Percentiles rank a stretch among this genome's conserved stretches.
These are phyloP conservation scores for Talaromyces thailandensis DNA, from an alignment of 495 filamentous ascomycete species.

Conservation along the genomic window DNA sequence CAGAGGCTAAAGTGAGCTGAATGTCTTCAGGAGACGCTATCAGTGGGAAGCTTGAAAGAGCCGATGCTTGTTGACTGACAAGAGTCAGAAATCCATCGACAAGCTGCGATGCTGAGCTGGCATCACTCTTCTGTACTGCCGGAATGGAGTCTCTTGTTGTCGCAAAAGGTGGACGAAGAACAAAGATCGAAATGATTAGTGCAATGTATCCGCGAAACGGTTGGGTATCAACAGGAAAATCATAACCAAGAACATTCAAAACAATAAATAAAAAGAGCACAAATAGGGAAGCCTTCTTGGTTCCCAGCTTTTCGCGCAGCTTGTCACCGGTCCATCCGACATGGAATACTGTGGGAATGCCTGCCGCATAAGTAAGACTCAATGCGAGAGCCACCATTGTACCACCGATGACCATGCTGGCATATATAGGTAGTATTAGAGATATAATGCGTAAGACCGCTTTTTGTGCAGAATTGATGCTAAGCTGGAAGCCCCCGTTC, in stretches of 20 bases:
- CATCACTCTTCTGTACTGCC: neutral
- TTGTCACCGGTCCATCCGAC: conserved; percentile 3
- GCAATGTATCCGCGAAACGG: conserved; percentile 37
- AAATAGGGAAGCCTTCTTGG: conserved; percentile 21
- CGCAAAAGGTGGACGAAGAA: conserved; percentile 34
- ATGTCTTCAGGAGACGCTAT: conserved; percentile 18
- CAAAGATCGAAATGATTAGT: conserved; percentile 33
- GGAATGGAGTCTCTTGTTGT: conserved; percentile 1
- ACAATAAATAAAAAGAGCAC: conserved; percentile 18
- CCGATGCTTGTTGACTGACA: neutral
- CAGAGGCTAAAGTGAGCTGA: conserved; percentile 20
- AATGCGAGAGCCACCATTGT: conserved; percentile 42
- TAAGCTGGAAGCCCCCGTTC: neutral
- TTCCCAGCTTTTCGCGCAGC: conserved; percentile 14
- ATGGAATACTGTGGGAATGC: conserved; percentile 22
- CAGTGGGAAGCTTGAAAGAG: conserved; percentile 4
- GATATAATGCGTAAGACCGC: conserved; percentile 19
- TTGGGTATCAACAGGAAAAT: conserved; percentile 21
- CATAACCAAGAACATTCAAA: conserved; percentile 25
- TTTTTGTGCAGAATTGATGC: conserved; percentile 9
- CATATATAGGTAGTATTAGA: conserved; percentile 48
- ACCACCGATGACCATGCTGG: conserved; percentile 46
- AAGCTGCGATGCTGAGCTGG: neutral
- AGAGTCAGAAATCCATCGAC: neutral
- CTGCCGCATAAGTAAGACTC: conserved; percentile 35